Evolutionary conservation across 2,329 filamentous ascomycete species (phyloP).

Genomic region (Botrytis cinerea): DNA sequence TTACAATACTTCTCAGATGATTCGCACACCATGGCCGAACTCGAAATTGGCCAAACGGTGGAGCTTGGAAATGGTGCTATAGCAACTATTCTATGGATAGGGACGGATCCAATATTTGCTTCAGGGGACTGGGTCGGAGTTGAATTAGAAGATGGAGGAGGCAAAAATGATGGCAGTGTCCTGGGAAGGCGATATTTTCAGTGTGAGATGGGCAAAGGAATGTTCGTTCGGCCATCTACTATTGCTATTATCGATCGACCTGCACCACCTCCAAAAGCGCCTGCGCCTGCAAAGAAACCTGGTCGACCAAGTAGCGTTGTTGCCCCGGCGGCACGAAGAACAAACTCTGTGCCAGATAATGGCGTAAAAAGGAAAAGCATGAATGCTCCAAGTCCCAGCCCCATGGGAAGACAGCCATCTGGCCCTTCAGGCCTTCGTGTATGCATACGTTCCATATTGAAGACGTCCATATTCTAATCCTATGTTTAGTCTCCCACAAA

Average conservation of each 20-base stretch:
- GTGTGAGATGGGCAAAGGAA: constrained; percentile 72
- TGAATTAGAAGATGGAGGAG: constrained; percentile 76
- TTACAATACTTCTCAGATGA: constrained; percentile 28
- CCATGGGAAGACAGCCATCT: constrained; percentile 60
- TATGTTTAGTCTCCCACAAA: constrained; percentile 68
- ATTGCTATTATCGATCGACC: constrained; percentile 60
- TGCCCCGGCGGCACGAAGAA: constrained; percentile 43
- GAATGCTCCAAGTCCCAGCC: constrained; percentile 72
- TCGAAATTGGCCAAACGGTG: constrained; percentile 53
- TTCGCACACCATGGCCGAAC: constrained; percentile 53
- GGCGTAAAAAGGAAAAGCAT: constrained; percentile 66
- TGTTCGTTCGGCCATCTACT: constrained; percentile 80
- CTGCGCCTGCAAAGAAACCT: constrained; percentile 41
- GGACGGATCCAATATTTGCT: constrained; percentile 72
- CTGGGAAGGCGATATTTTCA: constrained; percentile 87
- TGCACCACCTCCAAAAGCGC: constrained; percentile 44
- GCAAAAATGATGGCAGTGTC: constrained; percentile 94
- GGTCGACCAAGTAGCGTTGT: constrained; percentile 50
- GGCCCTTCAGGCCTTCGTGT: constrained; percentile 60
- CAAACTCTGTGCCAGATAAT: constrained; percentile 53
- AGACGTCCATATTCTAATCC: constrained; percentile 32
- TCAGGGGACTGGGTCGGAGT: constrained; percentile 86
- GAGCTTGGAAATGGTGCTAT: constrained; percentile 76
- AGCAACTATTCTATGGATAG: constrained; percentile 79
- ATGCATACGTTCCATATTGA: constrained; percentile 36